Conservation (phyloP, 1,139 yeast genomes). For the Hyphopichia burtonii region DNA sequence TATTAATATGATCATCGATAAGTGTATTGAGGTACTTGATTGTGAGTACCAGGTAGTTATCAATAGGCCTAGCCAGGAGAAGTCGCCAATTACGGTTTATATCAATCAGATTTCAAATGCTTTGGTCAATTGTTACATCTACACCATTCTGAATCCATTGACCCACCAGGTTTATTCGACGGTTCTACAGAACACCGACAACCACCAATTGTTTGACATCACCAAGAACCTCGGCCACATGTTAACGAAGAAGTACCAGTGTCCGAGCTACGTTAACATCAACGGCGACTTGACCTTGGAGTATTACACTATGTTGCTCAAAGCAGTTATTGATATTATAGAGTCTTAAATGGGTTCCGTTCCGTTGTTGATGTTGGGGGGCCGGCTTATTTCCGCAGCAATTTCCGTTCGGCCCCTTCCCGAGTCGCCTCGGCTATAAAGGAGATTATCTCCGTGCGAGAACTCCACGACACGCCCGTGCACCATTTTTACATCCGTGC, state of each 20-base stretch:
- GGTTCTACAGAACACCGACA: constrained; percentile 8
- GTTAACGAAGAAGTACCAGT: constrained; percentile 13
- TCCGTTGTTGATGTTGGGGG: too few relatives aligned
- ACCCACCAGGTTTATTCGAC: constrained; percentile 11
- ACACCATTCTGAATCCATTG: constrained; percentile 11
- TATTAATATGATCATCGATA: too few relatives aligned
- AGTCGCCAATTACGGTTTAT: constrained; percentile 15
- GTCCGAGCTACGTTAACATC: constrained; percentile 15
- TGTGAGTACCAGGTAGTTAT: too few relatives aligned
- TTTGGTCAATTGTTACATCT: constrained; percentile 15
- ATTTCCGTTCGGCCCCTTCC: too few relatives aligned
- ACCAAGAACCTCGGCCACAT: constrained; percentile 10
- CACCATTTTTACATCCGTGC: too few relatives aligned
- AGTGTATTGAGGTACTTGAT: too few relatives aligned
- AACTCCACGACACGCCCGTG: too few relatives aligned
- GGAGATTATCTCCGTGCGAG: too few relatives aligned
- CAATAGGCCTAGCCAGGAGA: not conserved
- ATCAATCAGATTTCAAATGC: constrained; percentile 13
- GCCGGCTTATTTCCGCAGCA: too few relatives aligned
- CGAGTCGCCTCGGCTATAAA: too few relatives aligned
- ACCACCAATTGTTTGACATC: constrained; percentile 9
- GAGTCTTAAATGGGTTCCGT: not conserved
- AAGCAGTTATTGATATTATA: not conserved
- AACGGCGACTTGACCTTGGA: constrained; percentile 8
- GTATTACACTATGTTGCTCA: not conserved